Percentiles rank a stretch among this genome's conserved stretches.
Evolutionary conservation across 2,329 filamentous ascomycete species (phyloP).

Genomic region (Colletotrichum australisinense): DNA sequence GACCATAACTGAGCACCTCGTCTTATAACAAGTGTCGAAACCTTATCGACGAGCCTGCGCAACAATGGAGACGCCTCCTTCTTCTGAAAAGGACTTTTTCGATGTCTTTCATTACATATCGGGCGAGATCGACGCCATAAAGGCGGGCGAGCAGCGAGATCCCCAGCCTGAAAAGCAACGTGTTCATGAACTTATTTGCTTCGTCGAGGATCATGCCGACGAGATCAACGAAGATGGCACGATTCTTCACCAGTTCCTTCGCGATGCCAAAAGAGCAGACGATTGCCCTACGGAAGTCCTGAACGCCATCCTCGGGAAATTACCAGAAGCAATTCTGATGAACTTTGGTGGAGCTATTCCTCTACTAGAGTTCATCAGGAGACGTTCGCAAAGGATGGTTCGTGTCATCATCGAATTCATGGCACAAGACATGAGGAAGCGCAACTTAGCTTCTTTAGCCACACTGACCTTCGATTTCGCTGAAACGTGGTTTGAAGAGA

Average conservation of each 20-base stretch:
- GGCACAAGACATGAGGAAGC: background rate
- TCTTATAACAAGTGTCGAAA: background rate
- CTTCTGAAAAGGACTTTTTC: background rate
- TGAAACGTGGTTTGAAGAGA: background rate
- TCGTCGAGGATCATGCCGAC: background rate
- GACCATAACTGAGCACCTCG: background rate
- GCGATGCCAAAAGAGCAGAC: background rate
- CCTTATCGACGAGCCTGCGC: too few relatives aligned
- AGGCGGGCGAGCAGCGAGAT: background rate
- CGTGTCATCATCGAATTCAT: background rate
- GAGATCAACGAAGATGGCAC: background rate
- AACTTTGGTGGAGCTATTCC: background rate
- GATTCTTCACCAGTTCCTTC: background rate
- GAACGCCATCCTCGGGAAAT: background rate
- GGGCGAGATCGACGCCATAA: background rate
- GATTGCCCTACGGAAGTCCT: background rate
- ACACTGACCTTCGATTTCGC: background rate
- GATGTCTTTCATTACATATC: background rate
- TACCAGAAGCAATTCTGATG: background rate
- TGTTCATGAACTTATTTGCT: background rate
- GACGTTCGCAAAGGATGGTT: background rate
- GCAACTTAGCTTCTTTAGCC: background rate
- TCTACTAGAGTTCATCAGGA: background rate
- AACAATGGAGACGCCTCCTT: background rate
- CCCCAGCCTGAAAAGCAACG: background rate